Percentiles rank a stretch among this genome's conserved stretches.
These are phyloP conservation scores for Ophiocordyceps polyrhachis-furcata DNA, from an alignment of 2,329 filamentous ascomycete species.

Conservation along the genomic window DNA sequence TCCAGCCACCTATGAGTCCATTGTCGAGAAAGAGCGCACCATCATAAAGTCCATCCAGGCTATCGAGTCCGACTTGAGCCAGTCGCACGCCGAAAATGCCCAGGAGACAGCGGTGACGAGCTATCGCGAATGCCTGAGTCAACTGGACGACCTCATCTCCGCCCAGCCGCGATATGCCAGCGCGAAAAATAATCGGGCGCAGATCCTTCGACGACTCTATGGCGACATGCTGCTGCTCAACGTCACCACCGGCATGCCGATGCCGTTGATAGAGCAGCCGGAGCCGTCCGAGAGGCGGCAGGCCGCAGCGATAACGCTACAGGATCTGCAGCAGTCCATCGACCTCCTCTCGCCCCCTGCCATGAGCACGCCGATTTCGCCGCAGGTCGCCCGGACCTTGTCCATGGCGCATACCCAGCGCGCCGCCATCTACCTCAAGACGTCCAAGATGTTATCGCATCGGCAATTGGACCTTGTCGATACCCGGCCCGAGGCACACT, in stretches of 20 bases:
- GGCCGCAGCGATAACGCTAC: slow-evolving; percentile 23
- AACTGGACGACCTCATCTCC: slow-evolving; percentile 36
- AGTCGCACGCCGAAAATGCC: slow-evolving; percentile 17
- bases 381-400: slow-evolving; percentile 45
- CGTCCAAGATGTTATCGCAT: slow-evolving; percentile 27
- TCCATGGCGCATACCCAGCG: slow-evolving; percentile 55
- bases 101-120: slow-evolving; percentile 19
- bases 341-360: slow-evolving; percentile 34
- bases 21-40: slow-evolving; percentile 31
- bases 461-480: slow-evolving; percentile 20
- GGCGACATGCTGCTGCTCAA: slow-evolving; percentile 38
- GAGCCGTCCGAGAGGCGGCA: slow-evolving; percentile 17
- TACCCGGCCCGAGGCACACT: slow-evolving; percentile 24
- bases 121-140: slow-evolving; percentile 27
- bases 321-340: slow-evolving; percentile 40
- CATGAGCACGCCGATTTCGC: slow-evolving; percentile 35
- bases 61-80: slow-evolving; percentile 32
- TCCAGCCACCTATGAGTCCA: slow-evolving; percentile 25
- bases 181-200: slow-evolving; percentile 56
- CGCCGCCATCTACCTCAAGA: slow-evolving; percentile 42
- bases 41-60: slow-evolving; percentile 36
- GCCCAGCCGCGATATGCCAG: slow-evolving; percentile 49
- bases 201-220: slow-evolving; percentile 42
- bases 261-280: slow-evolving; percentile 21
- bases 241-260: slow-evolving; percentile 16